A percentile compares a stretch with the other conserved stretches of the same genome.
Conservation (phyloP, 306 rosid species). For the Coriaria nepalensis region DNA sequence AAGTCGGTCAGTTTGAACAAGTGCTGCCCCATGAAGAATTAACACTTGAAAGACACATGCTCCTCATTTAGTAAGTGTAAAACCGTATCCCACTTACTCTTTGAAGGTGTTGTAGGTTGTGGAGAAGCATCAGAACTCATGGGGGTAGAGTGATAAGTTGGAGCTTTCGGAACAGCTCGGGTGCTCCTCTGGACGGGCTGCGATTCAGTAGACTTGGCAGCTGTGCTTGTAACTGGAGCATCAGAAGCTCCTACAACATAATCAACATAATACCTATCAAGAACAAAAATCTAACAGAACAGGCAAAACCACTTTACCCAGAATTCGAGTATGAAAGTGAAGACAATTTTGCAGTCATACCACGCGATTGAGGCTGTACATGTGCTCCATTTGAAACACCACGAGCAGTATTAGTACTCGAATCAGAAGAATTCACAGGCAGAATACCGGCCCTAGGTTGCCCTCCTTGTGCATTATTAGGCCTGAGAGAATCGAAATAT, state of each 20-base stretch:
- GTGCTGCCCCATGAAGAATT: neutral
- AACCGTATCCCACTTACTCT: conserved; percentile 34
- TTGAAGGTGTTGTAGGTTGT: conserved; percentile 31
- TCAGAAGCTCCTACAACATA: conserved; percentile 36
- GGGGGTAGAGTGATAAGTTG: conserved; percentile 49
- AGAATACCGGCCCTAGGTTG: conserved; percentile 58
- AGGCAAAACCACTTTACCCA: conserved; percentile 13
- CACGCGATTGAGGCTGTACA: conserved; percentile 37
- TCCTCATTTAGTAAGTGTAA: conserved; percentile 1
- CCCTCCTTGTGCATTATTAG: conserved; percentile 75
- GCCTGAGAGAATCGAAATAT: too few relatives aligned
- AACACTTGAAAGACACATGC: neutral
- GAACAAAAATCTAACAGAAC: conserved; percentile 1
- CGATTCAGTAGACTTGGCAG: conserved; percentile 43
- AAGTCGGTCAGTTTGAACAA: too few relatives aligned
- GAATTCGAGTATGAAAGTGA: neutral
- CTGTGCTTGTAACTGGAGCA: conserved; percentile 31
- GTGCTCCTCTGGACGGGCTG: conserved; percentile 39
- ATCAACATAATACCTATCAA: conserved; percentile 3
- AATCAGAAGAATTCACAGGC: conserved; percentile 38
- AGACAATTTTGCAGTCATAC: conserved; percentile 21
- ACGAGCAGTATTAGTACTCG: conserved; percentile 29
- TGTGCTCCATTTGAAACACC: conserved; percentile 54
- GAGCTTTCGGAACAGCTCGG: conserved; percentile 52
- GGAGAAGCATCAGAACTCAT: conserved; percentile 29